Evolutionary conservation across 2,329 filamentous ascomycete species (phyloP), one percentile per base, ranked within the genome.

Genomic region (Aspergillus arachidicola): DNA sequence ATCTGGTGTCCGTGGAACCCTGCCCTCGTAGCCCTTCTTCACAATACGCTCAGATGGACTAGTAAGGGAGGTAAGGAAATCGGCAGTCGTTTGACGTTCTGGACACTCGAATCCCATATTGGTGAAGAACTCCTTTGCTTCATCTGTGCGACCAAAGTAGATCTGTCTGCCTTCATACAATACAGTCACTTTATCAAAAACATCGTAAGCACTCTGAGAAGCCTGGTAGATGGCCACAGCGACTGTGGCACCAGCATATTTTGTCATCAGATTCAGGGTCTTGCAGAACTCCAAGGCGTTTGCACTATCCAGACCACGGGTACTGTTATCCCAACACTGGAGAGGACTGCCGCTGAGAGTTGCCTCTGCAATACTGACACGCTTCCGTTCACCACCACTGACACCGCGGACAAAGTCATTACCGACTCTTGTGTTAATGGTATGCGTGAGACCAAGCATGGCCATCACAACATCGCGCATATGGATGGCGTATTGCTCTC

Each of bases 81-180:
- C 90, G 9, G 86, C 88, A 0, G 86, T 89, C 0, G 89, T 92
- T 72, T 92, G 89, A 14, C 90, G 85, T 4, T 85, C 78, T 0
- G 89, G 89, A 68, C 90, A 93, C 14, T 85, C 76, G 81, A 88
- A 94, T 36, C 91, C 91, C 77, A 91, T 86, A 14, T 82, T 79
- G 70, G 90, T 86, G 68, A 94, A 93, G 77, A 87, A 93, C 0
- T 73, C 74, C 69, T 84, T 89, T 0, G 91, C 91, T 3, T 83
- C 78, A 6, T 72, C 73, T 0, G 87, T 86, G 0, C 84, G 84
- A 0, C 91, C 92, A 68, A 90, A 94, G 79, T 88, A 94, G 70
- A 94, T 93, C 72, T 93, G 86, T 1, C 89, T 84, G 1, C 91
- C 91, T 69, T 93, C 89, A 72, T 93, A 92, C 0, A 93, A 79